Base-by-base conservation (phyloP, 2,329 filamentous ascomycete species). In the Lojkania enalia region DNA sequence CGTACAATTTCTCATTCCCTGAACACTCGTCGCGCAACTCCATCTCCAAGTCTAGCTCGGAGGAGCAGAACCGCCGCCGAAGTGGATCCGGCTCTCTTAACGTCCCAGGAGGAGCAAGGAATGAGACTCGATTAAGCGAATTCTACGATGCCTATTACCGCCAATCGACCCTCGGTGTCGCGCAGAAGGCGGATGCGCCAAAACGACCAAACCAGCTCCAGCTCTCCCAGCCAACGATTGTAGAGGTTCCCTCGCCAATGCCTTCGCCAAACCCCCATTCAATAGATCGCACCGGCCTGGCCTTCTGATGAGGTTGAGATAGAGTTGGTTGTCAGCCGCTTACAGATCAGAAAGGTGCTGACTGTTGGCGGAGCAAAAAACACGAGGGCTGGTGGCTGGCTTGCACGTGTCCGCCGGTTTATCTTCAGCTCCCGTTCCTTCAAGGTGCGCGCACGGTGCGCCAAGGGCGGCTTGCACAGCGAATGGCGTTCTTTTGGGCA, bases 61-160 rank as follows among this genome's bases (percentile, higher is more conserved):
- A 56, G 27, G 55, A 60, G 6, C 20, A 43, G 7, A 51, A 49
- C 20, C 51, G 46, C 25, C 46, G 51, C 30, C 51, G 51, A 23
- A 52, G 50, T 36, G 43, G 47, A 20, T 30, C 54, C 19, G 52
- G 50, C 48, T 44, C 50, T 15, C 39, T 59, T 21, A 54, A 58
- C 40, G 45, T 55, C 16, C 51, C 61, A 15, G 44, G 25, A 32
- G 39, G 36, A 14, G 21, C 36, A n/a, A 23, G 39, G 4, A 51
- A 53, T n/a, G 59, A 63, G 29, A 41, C 57, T 2, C 60, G 64
- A 14, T 54, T 70, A 35, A 69, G 66, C 52, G 68, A 71, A n/a
- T 68, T 71, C 51, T 70, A 67, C 57, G 67, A 70, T 16, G 62
- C 66, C 0, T 71, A 71, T 51, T 71, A 68, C 49, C 62, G 66